Evolutionary conservation across 2,329 filamentous ascomycete species (phyloP).

Genomic region (Penicillium janthinellum): DNA sequence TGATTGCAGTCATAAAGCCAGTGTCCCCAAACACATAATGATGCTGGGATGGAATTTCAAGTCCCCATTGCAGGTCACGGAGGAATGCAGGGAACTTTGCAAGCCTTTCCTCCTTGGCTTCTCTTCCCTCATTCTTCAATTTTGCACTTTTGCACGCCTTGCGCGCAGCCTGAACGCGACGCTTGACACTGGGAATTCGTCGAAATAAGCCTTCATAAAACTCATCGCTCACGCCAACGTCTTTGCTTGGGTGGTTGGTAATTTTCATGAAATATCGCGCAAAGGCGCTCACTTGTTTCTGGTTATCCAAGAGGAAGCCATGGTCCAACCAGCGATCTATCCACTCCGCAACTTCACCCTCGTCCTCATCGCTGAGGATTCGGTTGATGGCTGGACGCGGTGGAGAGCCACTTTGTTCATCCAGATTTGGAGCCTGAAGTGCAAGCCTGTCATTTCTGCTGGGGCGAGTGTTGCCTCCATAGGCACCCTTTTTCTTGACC

Average conservation of each 20-base stretch:
- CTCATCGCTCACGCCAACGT: neutral
- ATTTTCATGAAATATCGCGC: neutral
- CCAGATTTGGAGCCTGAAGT: neutral
- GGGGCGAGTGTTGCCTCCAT: neutral
- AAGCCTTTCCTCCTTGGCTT: neutral
- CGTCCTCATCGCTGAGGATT: neutral
- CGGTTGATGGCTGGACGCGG: neutral
- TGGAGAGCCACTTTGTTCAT: neutral
- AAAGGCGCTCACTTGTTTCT: neutral
- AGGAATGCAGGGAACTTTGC: neutral
- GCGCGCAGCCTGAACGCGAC: neutral
- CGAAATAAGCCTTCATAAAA: neutral
- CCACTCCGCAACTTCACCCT: neutral
- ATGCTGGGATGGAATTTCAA: neutral
- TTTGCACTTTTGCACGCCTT: neutral
- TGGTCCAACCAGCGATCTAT: neutral
- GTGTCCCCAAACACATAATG: neutral
- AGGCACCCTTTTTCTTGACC: neutral
- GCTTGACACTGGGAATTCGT: neutral
- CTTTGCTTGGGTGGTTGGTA: neutral
- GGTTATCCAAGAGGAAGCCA: neutral
- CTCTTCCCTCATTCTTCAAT: neutral
- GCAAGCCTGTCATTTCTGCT: neutral
- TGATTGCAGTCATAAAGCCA: neutral
- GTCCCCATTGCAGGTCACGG: neutral